Base-by-base conservation (phyloP, 2,329 filamentous ascomycete species). In the Emericellopsis atlantica region DNA sequence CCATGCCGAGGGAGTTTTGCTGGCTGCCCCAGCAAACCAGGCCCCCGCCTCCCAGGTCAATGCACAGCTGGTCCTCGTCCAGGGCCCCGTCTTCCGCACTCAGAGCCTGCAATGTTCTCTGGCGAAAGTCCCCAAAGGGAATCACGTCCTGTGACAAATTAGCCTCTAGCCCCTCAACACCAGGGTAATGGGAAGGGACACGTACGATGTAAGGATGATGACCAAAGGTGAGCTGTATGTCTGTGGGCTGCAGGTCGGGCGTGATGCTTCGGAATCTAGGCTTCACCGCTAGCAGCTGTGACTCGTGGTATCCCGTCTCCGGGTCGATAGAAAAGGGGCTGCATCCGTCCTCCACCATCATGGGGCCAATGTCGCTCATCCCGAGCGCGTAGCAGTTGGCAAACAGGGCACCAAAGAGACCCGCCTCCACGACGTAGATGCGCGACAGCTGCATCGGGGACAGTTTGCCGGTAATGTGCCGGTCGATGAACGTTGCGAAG, bases 301-400 rank as follows among this genome's bases (percentile, higher is more conserved):
- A 35, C 38, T 54, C 34, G 46, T 49, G 41, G n/a, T 51, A 46
- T 16, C 48, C 47, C 26, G 45, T 42, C 15, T 50, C 47, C 12
- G 44, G 48, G n/a, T 49, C 50, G 9, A 52, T 43, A 15, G 50
- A 52, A 39, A 60, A 60, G n/a, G 56, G 47, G 38, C 57, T 61
- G 26, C 60, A 42, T 2, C 52, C 48, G 9, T 53, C 54, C 1
- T 52, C 50, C 9, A 36, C 40, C 7, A 59, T 48, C 8, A 60
- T 42, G 21, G 46, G 38, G 12, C 54, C 47, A 4, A 52, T 37
- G 18, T 52, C 46, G 4, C 36, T 32, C 46, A 57, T 51, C 18
- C 57, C 57, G n/a, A 58, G 50, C 35, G 55, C 58, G 21, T 60
- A 54, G 6, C 55, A 54, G 43, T 65, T 66, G 10, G 58, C 55